phyloP scores from a whole-genome alignment of 2,329 filamentous ascomycete genomes.

The Graphiopsis chlorocephala region DNA sequence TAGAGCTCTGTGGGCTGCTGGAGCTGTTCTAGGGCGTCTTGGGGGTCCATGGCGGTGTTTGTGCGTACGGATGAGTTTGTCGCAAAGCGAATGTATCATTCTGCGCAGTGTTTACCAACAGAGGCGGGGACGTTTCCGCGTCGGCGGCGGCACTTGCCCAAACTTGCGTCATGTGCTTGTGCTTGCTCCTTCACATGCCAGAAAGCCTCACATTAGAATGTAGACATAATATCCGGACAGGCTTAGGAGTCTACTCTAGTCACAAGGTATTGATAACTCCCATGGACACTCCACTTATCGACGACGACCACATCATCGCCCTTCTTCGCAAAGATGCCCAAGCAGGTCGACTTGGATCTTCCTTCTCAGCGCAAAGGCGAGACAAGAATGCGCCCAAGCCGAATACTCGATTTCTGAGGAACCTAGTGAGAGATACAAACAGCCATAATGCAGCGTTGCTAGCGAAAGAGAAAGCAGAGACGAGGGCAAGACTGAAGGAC shows the following conservation, averaged over 20 bases:
- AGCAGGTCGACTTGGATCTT: slow-evolving; percentile 42
- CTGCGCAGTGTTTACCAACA: background rate
- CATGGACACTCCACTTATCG: slow-evolving; percentile 10
- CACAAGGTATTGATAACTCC: background rate
- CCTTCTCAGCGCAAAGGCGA: slow-evolving; percentile 17
- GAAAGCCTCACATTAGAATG: background rate
- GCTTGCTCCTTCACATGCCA: slow-evolving; percentile 8
- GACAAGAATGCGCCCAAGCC: slow-evolving; percentile 65
- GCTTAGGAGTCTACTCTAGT: background rate
- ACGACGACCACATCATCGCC: slow-evolving; percentile 73
- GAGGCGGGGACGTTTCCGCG: background rate
- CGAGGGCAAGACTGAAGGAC: slow-evolving; percentile 65
- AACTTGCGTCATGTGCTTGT: slow-evolving; percentile 5
- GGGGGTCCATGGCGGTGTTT: slow-evolving; percentile 19
- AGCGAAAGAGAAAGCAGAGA: slow-evolving; percentile 79
- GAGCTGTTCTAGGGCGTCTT: slow-evolving; percentile 39
- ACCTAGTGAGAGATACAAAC: slow-evolving; percentile 85
- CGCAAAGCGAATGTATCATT: background rate
- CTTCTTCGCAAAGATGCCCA: slow-evolving; percentile 79
- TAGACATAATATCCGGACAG: background rate
- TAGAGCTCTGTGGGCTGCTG: slow-evolving; percentile 61
- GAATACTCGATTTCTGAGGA: slow-evolving; percentile 83
- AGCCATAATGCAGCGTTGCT: slow-evolving; percentile 83
- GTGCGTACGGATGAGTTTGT: background rate
- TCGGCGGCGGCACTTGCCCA: background rate